Evolutionary conservation across 768 basidiomycete species (phyloP).

Genomic region (Galerina marginata): DNA sequence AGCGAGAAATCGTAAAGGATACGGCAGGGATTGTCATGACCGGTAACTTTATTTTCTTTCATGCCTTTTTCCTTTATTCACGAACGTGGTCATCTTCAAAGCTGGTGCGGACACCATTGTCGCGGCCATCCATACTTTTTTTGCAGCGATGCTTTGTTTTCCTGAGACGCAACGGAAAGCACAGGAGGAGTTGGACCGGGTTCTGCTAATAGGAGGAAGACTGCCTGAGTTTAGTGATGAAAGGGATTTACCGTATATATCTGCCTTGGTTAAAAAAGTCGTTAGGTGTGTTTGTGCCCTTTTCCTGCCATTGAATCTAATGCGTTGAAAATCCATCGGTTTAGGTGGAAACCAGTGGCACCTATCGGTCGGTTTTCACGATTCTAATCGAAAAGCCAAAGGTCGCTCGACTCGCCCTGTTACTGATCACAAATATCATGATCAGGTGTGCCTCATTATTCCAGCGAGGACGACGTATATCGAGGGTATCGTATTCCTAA

Average conservation of each 20-base stretch:
- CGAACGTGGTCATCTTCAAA: background rate
- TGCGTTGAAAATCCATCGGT: background rate
- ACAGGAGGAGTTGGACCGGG: background rate
- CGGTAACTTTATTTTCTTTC: background rate
- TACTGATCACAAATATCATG: background rate
- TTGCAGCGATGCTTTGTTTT: background rate
- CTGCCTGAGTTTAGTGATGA: background rate
- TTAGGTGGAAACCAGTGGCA: slow-evolving; percentile 34
- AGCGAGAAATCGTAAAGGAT: slow-evolving; percentile 4
- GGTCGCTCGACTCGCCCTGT: too few species aligned
- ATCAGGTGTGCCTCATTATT: slow-evolving; percentile 37
- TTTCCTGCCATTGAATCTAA: too few species aligned
- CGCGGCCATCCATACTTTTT: background rate
- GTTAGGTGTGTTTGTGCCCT: background rate
- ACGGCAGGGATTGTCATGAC: background rate
- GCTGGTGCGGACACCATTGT: slow-evolving; percentile 1
- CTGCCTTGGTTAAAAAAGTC: slow-evolving; percentile 1
- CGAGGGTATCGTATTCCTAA: slow-evolving; percentile 51
- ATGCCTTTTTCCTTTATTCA: background rate
- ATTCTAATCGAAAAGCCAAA: background rate
- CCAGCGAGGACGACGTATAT: slow-evolving; percentile 48
- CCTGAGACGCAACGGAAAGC: background rate
- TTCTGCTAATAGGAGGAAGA: background rate
- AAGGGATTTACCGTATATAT: background rate
- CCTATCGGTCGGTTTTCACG: slow-evolving; percentile 31